Percentiles rank a stretch among this genome's conserved stretches.
Conservation (phyloP, 345 rosid genomes). For the Stellera chamaejasme region DNA sequence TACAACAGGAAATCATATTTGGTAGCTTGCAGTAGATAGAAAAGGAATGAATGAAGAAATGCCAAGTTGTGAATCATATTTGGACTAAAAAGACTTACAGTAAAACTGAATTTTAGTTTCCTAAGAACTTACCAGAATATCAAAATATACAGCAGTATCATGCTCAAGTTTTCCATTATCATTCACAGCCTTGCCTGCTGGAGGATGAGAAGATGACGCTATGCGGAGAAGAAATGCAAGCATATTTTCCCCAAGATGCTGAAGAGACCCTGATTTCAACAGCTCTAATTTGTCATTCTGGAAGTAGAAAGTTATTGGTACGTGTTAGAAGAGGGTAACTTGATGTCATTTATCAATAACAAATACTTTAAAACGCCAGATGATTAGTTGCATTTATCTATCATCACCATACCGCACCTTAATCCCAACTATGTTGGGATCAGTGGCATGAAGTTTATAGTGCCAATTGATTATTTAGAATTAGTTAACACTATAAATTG, state of each 20-base stretch:
- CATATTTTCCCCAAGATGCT: constrained; percentile 96
- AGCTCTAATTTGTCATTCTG: constrained; percentile 95
- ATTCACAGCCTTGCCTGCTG: constrained; percentile 25
- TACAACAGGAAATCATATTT: constrained; percentile 9
- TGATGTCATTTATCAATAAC: not conserved
- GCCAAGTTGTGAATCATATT: too few relatives aligned
- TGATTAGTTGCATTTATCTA: too few relatives aligned
- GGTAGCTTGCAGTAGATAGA: not conserved
- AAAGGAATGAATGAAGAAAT: not conserved
- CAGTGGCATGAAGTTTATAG: too few relatives aligned
- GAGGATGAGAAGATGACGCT: constrained; percentile 54
- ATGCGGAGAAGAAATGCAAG: constrained; percentile 76
- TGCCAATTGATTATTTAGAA: too few relatives aligned
- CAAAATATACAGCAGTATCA: constrained; percentile 58
- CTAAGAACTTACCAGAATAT: constrained; percentile 58
- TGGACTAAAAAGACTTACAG: not conserved
- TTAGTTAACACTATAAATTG: too few relatives aligned
- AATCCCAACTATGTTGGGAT: too few relatives aligned
- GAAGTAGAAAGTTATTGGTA: constrained; percentile 11
- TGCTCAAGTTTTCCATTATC: constrained; percentile 27
- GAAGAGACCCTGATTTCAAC: constrained; percentile 86
- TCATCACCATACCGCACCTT: too few relatives aligned
- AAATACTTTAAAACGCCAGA: too few relatives aligned
- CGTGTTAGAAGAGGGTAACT: not conserved
- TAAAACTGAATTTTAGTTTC: constrained; percentile 13